phyloP scores from a whole-genome alignment of 257 asterid genomes.

The Oldenlandia corymbosa region DNA sequence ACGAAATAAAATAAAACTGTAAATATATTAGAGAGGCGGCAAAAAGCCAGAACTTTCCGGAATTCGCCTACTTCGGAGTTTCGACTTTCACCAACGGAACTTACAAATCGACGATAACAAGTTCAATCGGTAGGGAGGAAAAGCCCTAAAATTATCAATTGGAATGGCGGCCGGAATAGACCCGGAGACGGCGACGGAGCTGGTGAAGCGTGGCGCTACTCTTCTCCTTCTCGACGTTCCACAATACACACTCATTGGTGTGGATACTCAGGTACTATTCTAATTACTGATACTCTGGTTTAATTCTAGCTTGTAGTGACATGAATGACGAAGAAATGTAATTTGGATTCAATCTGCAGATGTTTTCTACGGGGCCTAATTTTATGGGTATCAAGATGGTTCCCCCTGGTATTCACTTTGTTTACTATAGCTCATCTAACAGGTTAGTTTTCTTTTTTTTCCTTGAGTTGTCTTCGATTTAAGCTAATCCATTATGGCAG shows the following conservation, averaged over 20 bases:
- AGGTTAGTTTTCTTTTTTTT: constrained; percentile 32
- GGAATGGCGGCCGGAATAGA: constrained; percentile 34
- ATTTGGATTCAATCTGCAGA: constrained; percentile 32
- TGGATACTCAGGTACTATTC: constrained; percentile 61
- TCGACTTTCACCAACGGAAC: background rate
- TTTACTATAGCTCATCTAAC: constrained; percentile 68
- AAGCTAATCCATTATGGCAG: background rate
- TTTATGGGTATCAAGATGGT: constrained; percentile 91
- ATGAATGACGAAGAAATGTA: background rate
- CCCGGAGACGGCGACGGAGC: constrained; percentile 52
- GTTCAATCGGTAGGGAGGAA: background rate
- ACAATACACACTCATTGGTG: constrained; percentile 69
- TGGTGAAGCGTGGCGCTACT: constrained; percentile 64
- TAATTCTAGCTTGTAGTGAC: background rate
- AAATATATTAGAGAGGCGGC: background rate
- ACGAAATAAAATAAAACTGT: too few relatives aligned
- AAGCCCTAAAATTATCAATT: background rate
- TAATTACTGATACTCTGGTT: background rate
- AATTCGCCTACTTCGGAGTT: background rate
- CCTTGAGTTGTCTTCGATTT: background rate
- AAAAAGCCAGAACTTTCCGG: constrained; percentile 1
- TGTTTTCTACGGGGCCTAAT: constrained; percentile 74
- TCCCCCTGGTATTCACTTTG: constrained; percentile 84
- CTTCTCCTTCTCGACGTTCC: constrained; percentile 83
- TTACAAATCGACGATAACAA: background rate